Conservation (phyloP, 139 green algal species). For the Volvox africanus region DNA sequence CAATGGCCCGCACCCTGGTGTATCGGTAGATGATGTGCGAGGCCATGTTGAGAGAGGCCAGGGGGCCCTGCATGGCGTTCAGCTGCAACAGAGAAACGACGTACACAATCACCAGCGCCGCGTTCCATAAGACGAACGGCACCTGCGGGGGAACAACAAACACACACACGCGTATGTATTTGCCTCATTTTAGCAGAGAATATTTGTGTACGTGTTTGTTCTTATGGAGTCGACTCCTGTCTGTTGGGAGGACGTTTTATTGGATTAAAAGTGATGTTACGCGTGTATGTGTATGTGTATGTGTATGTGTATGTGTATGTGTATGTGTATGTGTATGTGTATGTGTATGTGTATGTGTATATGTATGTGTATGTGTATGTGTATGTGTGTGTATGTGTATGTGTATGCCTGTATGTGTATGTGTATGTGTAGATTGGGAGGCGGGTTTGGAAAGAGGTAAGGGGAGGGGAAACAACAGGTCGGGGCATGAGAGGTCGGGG, state of each 20-base stretch:
- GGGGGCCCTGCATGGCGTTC: conserved; percentile 22
- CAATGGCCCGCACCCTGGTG: conserved; percentile 33
- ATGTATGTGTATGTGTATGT: background rate
- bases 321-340: background rate
- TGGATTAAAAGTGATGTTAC: too few species aligned
- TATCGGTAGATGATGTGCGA: conserved; percentile 40
- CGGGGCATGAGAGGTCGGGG: too few species aligned
- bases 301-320: too few species aligned
- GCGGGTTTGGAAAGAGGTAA: background rate
- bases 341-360: background rate
- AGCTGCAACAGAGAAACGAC: conserved; percentile 5
- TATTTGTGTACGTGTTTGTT: too few species aligned
- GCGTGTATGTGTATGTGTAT: too few species aligned
- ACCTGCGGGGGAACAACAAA: background rate
- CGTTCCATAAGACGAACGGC: conserved; percentile 11
- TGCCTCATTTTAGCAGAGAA: too few species aligned
- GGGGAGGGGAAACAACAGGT: background rate
- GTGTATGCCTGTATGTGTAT: background rate
- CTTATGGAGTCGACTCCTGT: too few species aligned
- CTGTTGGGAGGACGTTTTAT: too few species aligned
- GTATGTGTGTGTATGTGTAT: background rate
- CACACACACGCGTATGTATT: too few species aligned
- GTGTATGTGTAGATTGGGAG: background rate
- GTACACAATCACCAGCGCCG: conserved; percentile 17
- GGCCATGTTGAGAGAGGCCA: conserved; percentile 52